Percentiles rank a stretch among this genome's conserved stretches.
Conservation (phyloP, 768 basidiomycete genomes). For the Mycena rosella region DNA sequence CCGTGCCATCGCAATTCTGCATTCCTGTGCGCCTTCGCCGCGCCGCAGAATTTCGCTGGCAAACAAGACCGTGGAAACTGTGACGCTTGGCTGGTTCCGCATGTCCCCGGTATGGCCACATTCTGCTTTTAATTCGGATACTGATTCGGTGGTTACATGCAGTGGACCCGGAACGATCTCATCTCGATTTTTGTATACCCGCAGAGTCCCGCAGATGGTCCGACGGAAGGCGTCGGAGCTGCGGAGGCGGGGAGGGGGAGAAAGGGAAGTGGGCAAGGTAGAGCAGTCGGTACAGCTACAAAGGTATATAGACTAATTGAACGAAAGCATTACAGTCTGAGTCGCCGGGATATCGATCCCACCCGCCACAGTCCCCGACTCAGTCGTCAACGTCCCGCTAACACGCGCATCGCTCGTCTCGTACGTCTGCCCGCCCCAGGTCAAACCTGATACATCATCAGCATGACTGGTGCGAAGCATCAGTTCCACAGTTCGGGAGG, state of each 20-base stretch:
- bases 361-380: conserved; percentile 44
- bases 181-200: conserved; percentile 16
- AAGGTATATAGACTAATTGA: conserved; percentile 36
- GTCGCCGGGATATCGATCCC: conserved; percentile 64
- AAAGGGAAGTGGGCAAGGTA: conserved; percentile 13
- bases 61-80: too few relatives aligned
- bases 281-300: conserved; percentile 12
- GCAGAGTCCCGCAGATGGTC: conserved; percentile 17
- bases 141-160: too few relatives aligned
- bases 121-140: too few relatives aligned
- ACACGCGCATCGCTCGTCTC: conserved; percentile 62
- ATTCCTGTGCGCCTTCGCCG: too few relatives aligned
- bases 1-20: too few relatives aligned
- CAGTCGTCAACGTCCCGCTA: conserved; percentile 48
- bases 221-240: conserved; percentile 14
- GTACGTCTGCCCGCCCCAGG: conserved; percentile 71
- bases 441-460: conserved; percentile 63
- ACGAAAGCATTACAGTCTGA: conserved; percentile 59
- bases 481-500: not conserved
- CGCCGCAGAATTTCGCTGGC: too few relatives aligned
- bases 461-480: conserved; percentile 53
- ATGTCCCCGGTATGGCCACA: too few relatives aligned
- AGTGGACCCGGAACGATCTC: not conserved
- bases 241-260: conserved; percentile 15
- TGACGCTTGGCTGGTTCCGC: too few relatives aligned